A percentile compares a stretch with the other conserved stretches of the same genome.
Evolutionary conservation across 805 yeast species (phyloP).

Genomic region (Maudiozyma barnettii): DNA sequence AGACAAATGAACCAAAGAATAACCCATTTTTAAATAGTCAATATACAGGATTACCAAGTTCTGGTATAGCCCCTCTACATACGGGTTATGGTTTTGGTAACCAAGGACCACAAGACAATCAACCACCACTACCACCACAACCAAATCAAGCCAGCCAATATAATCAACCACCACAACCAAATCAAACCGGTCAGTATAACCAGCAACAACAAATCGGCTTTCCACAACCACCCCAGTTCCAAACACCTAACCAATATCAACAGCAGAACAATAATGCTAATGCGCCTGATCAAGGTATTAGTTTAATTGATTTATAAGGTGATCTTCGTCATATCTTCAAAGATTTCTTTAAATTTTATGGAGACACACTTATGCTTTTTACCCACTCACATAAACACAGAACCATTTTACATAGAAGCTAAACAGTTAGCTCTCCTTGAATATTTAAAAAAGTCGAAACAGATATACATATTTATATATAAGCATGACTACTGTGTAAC

Average conservation of each 20-base stretch:
- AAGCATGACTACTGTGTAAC: no score
- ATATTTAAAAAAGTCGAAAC: no score
- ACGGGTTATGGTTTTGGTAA: slow-evolving; percentile 95
- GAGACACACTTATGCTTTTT: no score
- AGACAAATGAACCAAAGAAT: slow-evolving; percentile 26
- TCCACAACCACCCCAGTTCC: slow-evolving; percentile 1
- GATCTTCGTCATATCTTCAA: not conserved
- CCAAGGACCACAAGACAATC: slow-evolving; percentile 31
- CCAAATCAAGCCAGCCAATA: slow-evolving; percentile 4
- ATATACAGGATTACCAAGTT: slow-evolving; percentile 60
- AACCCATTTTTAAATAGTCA: slow-evolving; percentile 49
- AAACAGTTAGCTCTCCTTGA: no score
- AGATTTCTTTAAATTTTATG: no score
- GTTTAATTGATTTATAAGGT: slow-evolving; percentile 22
- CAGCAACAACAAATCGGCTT: not conserved
- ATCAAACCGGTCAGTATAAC: slow-evolving; percentile 2
- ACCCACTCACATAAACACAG: no score
- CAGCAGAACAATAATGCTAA: slow-evolving; percentile 17
- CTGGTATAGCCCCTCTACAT: slow-evolving; percentile 64
- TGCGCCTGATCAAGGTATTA: slow-evolving; percentile 22
- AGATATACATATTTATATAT: no score
- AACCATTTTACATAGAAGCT: no score
- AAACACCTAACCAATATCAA: slow-evolving; percentile 2
- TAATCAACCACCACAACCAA: slow-evolving; percentile 2
- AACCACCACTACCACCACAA: not conserved